These are phyloP conservation scores for Mortierella claussenii DNA, from an alignment of 192 early-diverging fungal species.

Conservation along the genomic window DNA sequence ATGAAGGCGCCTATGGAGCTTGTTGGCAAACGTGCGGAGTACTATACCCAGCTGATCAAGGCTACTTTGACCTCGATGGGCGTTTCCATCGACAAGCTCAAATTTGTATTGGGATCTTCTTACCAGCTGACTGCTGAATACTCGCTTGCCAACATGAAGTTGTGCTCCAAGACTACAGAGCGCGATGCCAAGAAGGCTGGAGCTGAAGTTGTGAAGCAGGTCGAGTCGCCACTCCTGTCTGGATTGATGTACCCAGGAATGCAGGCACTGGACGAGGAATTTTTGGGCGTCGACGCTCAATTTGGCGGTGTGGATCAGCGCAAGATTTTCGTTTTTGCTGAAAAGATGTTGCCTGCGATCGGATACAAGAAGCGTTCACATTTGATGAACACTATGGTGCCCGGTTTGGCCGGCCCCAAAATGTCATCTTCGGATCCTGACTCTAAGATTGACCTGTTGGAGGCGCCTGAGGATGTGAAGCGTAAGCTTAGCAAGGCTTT, in stretches of 20 bases:
- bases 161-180: slow-evolving; percentile 87
- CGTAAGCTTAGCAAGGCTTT: slow-evolving; percentile 95
- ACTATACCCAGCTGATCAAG: slow-evolving; percentile 95
- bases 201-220: slow-evolving; percentile 98
- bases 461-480: slow-evolving; percentile 78
- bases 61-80: slow-evolving; percentile 92
- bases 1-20: slow-evolving; percentile 96
- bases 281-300: slow-evolving; percentile 93
- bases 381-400: slow-evolving; percentile 98
- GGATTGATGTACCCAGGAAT: slow-evolving; percentile 97
- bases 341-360: slow-evolving; percentile 92
- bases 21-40: slow-evolving; percentile 85
- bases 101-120: slow-evolving; percentile 89
- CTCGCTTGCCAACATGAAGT: slow-evolving; percentile 90
- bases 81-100: slow-evolving; percentile 91
- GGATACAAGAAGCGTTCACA: slow-evolving; percentile 98
- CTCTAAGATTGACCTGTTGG: slow-evolving; percentile 97
- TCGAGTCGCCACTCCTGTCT: slow-evolving; percentile 86
- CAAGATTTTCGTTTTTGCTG: slow-evolving; percentile 98
- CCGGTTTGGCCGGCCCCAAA: slow-evolving; percentile 92
- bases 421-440: slow-evolving; percentile 98
- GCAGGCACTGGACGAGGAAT: slow-evolving; percentile 98
- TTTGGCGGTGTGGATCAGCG: slow-evolving; percentile 99
- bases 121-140: slow-evolving; percentile 93
- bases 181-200: slow-evolving; percentile 99